These are phyloP conservation scores for Bipolaris sorokiniana DNA, from an alignment of 2,329 filamentous ascomycete genomes.

Conservation along the genomic window DNA sequence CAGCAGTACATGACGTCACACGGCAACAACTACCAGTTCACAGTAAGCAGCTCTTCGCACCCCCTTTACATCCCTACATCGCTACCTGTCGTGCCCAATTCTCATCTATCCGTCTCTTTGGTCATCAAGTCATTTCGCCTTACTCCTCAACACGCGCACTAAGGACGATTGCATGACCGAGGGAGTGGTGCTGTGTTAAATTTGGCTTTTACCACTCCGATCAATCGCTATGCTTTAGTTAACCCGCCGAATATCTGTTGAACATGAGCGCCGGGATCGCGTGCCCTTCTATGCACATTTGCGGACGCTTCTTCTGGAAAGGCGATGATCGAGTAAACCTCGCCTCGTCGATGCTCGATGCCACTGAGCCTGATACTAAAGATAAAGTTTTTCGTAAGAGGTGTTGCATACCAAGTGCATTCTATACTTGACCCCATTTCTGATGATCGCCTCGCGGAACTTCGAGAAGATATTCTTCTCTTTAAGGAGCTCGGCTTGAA, in stretches of 20 bases:
- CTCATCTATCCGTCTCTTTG: no score
- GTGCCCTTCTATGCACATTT: neutral
- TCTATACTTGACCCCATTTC: neutral
- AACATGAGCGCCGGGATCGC: neutral
- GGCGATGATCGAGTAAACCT: neutral
- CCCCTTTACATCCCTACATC: no score
- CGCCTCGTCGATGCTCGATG: neutral
- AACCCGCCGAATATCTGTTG: neutral
- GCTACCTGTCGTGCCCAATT: no score
- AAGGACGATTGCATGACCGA: neutral
- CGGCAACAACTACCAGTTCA: no score
- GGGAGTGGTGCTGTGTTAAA: neutral
- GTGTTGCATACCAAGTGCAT: neutral
- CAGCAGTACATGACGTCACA: no score
- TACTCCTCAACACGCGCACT: no score
- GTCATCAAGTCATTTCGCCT: no score
- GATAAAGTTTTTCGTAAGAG: neutral
- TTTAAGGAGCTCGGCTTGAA: slow-evolving; percentile 18
- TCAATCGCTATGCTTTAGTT: neutral
- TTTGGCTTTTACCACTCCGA: neutral
- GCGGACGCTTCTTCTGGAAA: neutral
- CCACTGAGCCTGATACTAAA: neutral
- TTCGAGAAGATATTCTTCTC: slow-evolving; percentile 12
- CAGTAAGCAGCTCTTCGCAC: no score
- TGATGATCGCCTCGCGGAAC: neutral